Percentiles rank a stretch among this genome's conserved stretches.
Conservation (phyloP, 495 filamentous ascomycete genomes). For the Cercophora samala region DNA sequence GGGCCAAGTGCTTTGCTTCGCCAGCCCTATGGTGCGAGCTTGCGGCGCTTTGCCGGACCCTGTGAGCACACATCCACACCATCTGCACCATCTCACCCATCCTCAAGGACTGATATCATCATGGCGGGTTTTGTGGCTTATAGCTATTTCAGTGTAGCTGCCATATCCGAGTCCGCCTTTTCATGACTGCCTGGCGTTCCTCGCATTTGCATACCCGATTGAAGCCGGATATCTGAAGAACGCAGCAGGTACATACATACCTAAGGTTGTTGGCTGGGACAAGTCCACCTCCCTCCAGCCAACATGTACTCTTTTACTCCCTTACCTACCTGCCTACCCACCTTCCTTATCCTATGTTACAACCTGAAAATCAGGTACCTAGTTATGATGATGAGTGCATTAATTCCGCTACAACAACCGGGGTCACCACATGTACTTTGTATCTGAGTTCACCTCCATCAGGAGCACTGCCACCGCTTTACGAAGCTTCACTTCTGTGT, state of each 20-base stretch:
- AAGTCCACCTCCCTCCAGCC: background rate
- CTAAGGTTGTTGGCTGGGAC: background rate
- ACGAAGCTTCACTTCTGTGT: background rate
- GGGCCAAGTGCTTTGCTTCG: background rate
- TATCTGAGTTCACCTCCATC: background rate
- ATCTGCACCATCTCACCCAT: background rate
- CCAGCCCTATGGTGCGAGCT: background rate
- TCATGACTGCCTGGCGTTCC: background rate
- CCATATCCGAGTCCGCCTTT: background rate
- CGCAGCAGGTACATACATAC: background rate
- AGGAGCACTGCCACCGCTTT: background rate
- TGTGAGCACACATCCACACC: conserved; percentile 2
- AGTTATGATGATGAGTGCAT: too few species aligned
- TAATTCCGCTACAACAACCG: too few species aligned
- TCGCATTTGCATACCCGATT: background rate
- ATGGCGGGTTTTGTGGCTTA: background rate
- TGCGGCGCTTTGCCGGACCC: background rate
- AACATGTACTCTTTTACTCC: background rate
- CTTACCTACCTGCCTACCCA: background rate
- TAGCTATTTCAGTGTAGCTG: background rate
- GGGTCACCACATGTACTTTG: background rate
- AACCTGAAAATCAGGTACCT: too few species aligned
- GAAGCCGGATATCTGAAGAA: background rate
- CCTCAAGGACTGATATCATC: background rate
- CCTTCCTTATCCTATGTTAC: too few species aligned